phyloP scores from a whole-genome alignment of 176 grass and related monocot genomes.

The Aegilops tauschii region DNA sequence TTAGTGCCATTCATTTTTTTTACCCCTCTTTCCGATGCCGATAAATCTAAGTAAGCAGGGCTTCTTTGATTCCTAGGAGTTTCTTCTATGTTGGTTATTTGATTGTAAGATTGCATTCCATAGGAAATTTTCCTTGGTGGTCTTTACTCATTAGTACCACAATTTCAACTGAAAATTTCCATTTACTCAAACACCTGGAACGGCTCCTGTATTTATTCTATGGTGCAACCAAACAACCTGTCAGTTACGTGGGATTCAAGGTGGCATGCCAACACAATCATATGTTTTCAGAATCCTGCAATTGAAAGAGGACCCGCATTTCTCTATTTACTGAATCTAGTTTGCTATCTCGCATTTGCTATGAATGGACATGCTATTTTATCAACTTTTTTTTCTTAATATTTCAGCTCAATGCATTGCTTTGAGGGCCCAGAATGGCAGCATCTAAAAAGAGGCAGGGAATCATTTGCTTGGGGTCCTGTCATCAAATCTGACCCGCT shows the following conservation, averaged over 20 bases:
- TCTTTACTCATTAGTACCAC: no score
- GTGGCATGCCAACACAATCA: background rate
- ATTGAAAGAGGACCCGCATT: background rate
- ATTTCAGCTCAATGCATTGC: constrained; percentile 94
- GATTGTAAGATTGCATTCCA: background rate
- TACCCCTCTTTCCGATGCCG: background rate
- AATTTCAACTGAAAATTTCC: background rate
- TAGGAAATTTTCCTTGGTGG: background rate
- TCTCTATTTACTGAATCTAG: background rate
- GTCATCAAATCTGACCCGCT: constrained; percentile 77
- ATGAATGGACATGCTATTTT: background rate
- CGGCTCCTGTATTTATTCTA: background rate
- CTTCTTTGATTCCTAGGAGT: background rate
- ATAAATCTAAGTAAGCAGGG: background rate
- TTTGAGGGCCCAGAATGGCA: constrained; percentile 97
- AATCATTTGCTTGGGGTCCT: constrained; percentile 88
- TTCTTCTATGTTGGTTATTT: background rate
- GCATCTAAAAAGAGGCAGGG: constrained; percentile 93
- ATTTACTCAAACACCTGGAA: background rate
- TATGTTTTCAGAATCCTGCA: background rate
- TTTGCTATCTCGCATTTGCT: constrained; percentile 23
- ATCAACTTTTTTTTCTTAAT: constrained; percentile 16
- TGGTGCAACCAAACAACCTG: background rate
- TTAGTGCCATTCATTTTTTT: background rate
- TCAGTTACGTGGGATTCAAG: background rate